Evolutionary conservation across 169 alveolate genomes (phyloP).

Genomic region (Plasmodium blacklocki): DNA sequence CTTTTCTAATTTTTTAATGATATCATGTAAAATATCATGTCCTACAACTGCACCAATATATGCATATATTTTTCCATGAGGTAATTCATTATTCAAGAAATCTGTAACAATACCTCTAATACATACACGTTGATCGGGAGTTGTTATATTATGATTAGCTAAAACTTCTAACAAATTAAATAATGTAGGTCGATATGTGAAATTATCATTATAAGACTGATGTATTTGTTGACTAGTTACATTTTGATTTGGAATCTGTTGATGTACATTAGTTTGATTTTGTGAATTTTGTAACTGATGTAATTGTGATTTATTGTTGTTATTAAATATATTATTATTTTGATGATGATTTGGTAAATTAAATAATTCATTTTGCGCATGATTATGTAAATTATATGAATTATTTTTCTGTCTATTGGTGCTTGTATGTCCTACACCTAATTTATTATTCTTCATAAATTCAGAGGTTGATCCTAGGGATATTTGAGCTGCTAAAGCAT

Average conservation of each 20-base stretch:
- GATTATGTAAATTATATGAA: constrained; percentile 26
- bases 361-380: not conserved
- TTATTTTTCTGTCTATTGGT: constrained; percentile 34
- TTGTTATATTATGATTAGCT: constrained; percentile 90
- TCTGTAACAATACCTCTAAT: constrained; percentile 91
- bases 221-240: constrained; percentile 13
- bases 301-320: not conserved
- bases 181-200: constrained; percentile 88
- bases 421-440: constrained; percentile 14
- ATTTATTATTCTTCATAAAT: constrained; percentile 29
- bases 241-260: constrained; percentile 6
- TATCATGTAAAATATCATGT: constrained; percentile 89
- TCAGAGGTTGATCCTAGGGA: constrained; percentile 16
- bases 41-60: constrained; percentile 92
- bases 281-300: not conserved
- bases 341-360: not conserved
- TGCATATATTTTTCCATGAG: constrained; percentile 90
- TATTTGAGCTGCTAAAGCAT: constrained; percentile 17
- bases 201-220: constrained; percentile 35
- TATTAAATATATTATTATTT: not conserved
- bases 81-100: constrained; percentile 89
- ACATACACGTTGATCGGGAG: constrained; percentile 93
- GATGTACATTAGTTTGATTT: constrained; percentile 7
- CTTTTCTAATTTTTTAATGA: constrained; percentile 86
- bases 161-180: constrained; percentile 88